Evolutionary conservation across 2,329 filamentous ascomycete genomes (phyloP), one percentile per base, ranked within the genome.

Genomic region (Endoconidiophora polonica): DNA sequence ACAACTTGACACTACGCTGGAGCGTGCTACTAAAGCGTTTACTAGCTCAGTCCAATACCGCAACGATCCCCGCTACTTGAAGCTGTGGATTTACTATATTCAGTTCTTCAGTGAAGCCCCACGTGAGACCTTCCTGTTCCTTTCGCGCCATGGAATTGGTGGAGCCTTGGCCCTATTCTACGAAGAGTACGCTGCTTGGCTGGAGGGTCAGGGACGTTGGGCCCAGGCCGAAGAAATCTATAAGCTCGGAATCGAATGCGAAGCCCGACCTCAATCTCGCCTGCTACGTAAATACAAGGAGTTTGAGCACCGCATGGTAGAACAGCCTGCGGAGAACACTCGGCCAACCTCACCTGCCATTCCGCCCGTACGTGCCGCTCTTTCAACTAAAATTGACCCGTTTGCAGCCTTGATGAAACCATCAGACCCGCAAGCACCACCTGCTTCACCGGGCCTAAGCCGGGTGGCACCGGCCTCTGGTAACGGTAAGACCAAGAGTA

Each of bases 201-300:
- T 98, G 5, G 91, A 98, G 66, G 72, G 77, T 36, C 83, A 81
- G 5, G 83, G 79, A 12, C 73, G 90, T 55, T 95, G 86, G 83
- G 74, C 72, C 20, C 91, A 98, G 63, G 90, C 91, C 0, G 87
- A 94, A 58, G 91, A 98, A 63, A 84, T 98, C 1, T 96, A 93
- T 63, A 80, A 81, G 58, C 70, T 94, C 56, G 91, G 91, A 2
- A 82, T 98, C 49, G 85, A 95, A 63, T 79, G 80, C 40, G 87
- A 93, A 58, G 91, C 91, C 3, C 75, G 85, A 37, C 91, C 91
- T 2, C 74, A 77, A 0, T 81, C 88, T 61, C 76, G 91, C 42
- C 67, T 98, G 55, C 61, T 87, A 51, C 82, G 91, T 60, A 96
- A 95, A 66, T 95, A 87, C 65, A 81, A 78, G 58, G 90, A 96